phyloP scores from a whole-genome alignment of 768 basidiomycete species.

The Tricholoma terreum region DNA sequence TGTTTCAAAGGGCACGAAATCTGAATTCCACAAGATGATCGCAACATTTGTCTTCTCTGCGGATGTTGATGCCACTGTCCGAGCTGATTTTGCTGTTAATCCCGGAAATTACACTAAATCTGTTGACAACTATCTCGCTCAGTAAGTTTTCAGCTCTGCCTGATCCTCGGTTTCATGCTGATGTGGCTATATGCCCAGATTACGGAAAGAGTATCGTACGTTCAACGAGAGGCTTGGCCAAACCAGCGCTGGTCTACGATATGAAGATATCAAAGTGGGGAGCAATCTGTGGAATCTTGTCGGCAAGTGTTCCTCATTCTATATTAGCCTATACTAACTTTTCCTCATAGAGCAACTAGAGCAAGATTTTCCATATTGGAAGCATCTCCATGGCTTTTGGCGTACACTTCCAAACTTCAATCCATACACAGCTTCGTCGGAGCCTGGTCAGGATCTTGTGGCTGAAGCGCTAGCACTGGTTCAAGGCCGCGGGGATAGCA shows the following conservation, averaged over 20 bases:
- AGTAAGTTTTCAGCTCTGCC: not conserved
- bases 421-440: too few relatives aligned
- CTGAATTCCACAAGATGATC: not conserved
- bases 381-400: too few relatives aligned
- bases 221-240: not conserved
- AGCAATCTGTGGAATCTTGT: not conserved
- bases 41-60: not conserved
- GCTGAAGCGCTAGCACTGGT: not conserved
- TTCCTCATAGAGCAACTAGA: not conserved
- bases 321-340: not conserved
- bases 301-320: not conserved
- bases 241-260: not conserved
- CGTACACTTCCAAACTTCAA: too few relatives aligned
- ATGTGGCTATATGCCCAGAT: not conserved
- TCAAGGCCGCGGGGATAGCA: not conserved
- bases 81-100: not conserved
- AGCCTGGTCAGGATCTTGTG: too few relatives aligned
- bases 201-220: not conserved
- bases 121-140: too few relatives aligned
- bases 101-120: not conserved
- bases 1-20: not conserved
- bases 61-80: not conserved
- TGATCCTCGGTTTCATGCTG: not conserved
- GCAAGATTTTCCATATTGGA: too few relatives aligned
- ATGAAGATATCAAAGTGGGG: not conserved